A percentile compares a stretch with the other conserved stretches of the same genome.
phyloP scores from a whole-genome alignment of 257 asterid genomes.

The Schizonepeta tenuifolia region DNA sequence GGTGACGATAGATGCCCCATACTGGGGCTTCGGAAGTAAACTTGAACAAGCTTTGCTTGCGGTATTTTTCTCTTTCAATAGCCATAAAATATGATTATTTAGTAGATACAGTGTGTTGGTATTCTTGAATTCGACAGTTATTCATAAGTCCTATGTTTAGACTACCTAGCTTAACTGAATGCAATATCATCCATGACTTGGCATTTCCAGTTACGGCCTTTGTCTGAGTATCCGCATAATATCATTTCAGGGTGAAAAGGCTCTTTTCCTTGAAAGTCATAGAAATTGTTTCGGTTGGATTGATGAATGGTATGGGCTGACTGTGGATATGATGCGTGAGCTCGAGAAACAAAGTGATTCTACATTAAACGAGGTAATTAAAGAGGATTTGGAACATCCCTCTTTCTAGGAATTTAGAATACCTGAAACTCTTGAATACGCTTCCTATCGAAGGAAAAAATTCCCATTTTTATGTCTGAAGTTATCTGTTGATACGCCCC shows the following conservation, averaged over 20 bases:
- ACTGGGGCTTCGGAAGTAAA: constrained; percentile 87
- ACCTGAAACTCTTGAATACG: neutral
- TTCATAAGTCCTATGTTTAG: neutral
- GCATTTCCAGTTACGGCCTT: neutral
- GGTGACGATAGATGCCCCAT: constrained; percentile 85
- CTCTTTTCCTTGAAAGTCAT: constrained; percentile 87
- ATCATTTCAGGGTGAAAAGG: constrained; percentile 75
- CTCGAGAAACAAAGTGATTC: constrained; percentile 76
- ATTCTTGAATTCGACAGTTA: neutral
- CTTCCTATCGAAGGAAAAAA: neutral
- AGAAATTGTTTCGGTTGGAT: constrained; percentile 84
- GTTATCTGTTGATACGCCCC: too few relatives aligned
- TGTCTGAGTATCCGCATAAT: neutral
- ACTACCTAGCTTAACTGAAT: neutral
- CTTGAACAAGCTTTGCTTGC: constrained; percentile 79
- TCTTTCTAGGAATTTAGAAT: neutral
- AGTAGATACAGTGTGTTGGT: neutral
- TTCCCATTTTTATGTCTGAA: neutral
- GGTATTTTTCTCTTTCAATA: constrained; percentile 46
- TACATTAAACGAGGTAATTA: constrained; percentile 78
- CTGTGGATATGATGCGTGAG: constrained; percentile 75
- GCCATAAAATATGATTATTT: neutral
- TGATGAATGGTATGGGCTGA: constrained; percentile 84
- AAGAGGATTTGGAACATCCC: neutral
- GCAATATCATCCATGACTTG: neutral